Conservation (phyloP, 192 early-diverging fungal species). For the Entomortierella chlamydospora region DNA sequence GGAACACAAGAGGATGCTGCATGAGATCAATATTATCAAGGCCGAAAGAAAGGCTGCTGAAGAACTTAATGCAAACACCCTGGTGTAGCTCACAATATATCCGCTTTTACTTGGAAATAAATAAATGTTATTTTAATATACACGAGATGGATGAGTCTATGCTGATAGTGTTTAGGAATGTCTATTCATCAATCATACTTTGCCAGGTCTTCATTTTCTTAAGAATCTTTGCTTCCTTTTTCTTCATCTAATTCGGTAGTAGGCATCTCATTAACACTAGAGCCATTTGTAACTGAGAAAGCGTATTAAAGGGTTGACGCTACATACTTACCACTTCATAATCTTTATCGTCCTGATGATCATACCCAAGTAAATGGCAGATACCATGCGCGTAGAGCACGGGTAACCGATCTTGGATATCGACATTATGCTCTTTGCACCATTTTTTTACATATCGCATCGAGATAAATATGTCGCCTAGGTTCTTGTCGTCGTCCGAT, state of each 20-base stretch:
- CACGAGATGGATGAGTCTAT: not conserved
- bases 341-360: conserved; percentile 66
- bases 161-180: too few relatives aligned
- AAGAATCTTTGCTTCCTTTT: conserved; percentile 23
- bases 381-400: conserved; percentile 72
- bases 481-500: conserved; percentile 62
- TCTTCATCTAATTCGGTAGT: conserved; percentile 26
- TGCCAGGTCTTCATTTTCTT: conserved; percentile 36
- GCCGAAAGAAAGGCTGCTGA: conserved; percentile 32
- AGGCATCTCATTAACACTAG: too few relatives aligned
- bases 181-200: not conserved
- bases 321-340: conserved; percentile 42
- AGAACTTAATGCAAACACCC: conserved; percentile 20
- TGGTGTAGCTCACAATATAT: not conserved
- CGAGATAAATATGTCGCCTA: conserved; percentile 75
- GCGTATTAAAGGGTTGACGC: too few relatives aligned
- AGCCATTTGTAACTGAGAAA: not conserved
- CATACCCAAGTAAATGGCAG: conserved; percentile 75
- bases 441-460: conserved; percentile 64
- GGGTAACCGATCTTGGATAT: conserved; percentile 60
- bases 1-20: conserved; percentile 33
- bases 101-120: not conserved
- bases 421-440: conserved; percentile 60
- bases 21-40: conserved; percentile 39
- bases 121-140: not conserved